Evolutionary conservation across 164 flowering plant genomes (phyloP).

Genomic region (Aristolochia contorta): DNA sequence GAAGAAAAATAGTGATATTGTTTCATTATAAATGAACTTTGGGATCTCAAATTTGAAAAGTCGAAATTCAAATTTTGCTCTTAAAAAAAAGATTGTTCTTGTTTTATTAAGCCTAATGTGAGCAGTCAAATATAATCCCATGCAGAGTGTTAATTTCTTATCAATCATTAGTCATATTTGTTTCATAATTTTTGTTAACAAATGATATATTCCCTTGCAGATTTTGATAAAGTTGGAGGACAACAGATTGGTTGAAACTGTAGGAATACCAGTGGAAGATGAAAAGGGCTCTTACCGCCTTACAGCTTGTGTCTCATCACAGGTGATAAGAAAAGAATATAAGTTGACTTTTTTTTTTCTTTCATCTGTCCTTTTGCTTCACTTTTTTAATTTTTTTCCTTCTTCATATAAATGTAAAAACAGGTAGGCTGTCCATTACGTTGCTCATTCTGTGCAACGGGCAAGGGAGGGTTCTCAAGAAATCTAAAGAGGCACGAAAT

Average conservation of each 20-base stretch:
- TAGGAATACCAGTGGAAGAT: constrained; percentile 92
- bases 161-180: neutral
- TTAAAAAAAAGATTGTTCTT: neutral
- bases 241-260: constrained; percentile 84
- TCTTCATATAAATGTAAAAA: neutral
- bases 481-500: constrained; percentile 92
- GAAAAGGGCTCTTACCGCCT: constrained; percentile 72
- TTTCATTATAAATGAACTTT: neutral
- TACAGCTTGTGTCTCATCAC: constrained; percentile 97
- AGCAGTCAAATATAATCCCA: neutral
- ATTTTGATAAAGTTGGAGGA: constrained; percentile 73
- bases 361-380: too few relatives aligned
- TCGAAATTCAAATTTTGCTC: too few relatives aligned
- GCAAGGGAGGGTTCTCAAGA: constrained; percentile 94
- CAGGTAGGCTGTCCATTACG: constrained; percentile 97
- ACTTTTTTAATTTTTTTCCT: too few relatives aligned
- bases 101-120: neutral
- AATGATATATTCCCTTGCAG: constrained; percentile 24
- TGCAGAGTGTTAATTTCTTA: neutral
- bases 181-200: neutral
- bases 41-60: too few relatives aligned
- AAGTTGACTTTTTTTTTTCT: too few relatives aligned
- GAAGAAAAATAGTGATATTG: neutral
- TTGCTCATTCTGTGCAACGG: constrained; percentile 98
- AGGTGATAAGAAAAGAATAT: constrained; percentile 31